These are phyloP conservation scores for Tephrocybe sp. DNA, from an alignment of 768 basidiomycete genomes.

Conservation along the genomic window DNA sequence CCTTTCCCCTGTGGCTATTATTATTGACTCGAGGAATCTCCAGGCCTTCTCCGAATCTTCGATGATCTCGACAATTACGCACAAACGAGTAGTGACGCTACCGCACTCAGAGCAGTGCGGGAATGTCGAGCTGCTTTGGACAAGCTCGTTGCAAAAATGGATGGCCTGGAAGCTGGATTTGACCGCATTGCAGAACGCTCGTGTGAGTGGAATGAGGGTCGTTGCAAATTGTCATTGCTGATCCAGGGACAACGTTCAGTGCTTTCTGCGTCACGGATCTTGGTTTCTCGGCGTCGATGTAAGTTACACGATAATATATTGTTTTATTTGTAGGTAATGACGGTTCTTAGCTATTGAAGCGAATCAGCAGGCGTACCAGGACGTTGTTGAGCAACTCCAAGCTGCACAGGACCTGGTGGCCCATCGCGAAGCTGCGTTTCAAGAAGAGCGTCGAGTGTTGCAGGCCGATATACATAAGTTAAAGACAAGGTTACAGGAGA, in stretches of 20 bases:
- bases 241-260: constrained; percentile 39
- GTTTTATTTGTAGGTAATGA: constrained; percentile 8
- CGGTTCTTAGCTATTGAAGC: constrained; percentile 56
- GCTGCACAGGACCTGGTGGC: constrained; percentile 52
- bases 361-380: constrained; percentile 74
- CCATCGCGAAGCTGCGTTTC: constrained; percentile 53
- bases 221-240: neutral
- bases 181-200: constrained; percentile 86
- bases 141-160: constrained; percentile 74
- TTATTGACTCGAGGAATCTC: constrained; percentile 13
- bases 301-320: constrained; percentile 26
- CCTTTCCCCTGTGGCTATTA: constrained; percentile 1
- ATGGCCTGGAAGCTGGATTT: constrained; percentile 74
- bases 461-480: constrained; percentile 58
- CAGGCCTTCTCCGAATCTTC: constrained; percentile 60
- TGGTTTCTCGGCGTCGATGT: constrained; percentile 71
- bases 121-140: constrained; percentile 64
- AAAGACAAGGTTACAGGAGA: constrained; percentile 38
- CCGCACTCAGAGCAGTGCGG: constrained; percentile 51
- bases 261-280: constrained; percentile 70
- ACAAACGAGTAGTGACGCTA: constrained; percentile 38
- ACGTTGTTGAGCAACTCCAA: constrained; percentile 66
- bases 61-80: constrained; percentile 65
- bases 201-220: constrained; percentile 41
- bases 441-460: constrained; percentile 54